Conservation (phyloP, 2,329 filamentous ascomycete species). For the Chaetomiaceae sp. region DNA sequence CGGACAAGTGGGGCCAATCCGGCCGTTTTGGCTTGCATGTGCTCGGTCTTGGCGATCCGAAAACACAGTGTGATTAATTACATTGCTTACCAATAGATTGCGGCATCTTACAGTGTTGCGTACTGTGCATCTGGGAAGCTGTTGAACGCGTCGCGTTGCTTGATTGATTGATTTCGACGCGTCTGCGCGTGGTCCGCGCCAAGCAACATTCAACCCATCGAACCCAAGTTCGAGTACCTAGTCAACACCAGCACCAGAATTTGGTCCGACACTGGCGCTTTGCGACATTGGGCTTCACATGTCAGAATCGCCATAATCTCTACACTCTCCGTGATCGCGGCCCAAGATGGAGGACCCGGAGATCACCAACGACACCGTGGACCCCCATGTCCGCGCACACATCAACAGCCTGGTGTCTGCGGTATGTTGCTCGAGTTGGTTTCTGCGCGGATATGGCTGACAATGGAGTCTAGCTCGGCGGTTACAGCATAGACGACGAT, state of each 20-base stretch:
- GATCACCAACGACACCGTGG: constrained; percentile 59
- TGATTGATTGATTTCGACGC: constrained; percentile 19
- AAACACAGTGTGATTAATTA: not conserved
- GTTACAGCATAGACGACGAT: constrained; percentile 72
- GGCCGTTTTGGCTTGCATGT: not conserved
- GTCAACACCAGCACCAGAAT: not conserved
- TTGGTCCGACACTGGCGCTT: too few species aligned
- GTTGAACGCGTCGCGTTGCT: constrained; percentile 7
- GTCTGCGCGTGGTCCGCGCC: constrained; percentile 3
- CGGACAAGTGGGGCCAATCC: not conserved
- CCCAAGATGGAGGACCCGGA: constrained; percentile 52
- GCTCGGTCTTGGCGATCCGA: not conserved
- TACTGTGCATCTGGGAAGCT: not conserved
- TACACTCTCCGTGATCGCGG: not conserved
- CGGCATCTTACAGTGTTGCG: not conserved
- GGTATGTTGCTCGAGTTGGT: constrained; percentile 49
- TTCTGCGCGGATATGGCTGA: constrained; percentile 11
- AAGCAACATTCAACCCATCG: constrained; percentile 4
- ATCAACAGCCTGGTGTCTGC: constrained; percentile 92
- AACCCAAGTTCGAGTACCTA: not conserved
- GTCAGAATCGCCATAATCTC: not conserved
- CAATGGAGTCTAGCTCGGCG: constrained; percentile 65
- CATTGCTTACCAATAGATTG: too few species aligned
- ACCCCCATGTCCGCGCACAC: constrained; percentile 89
- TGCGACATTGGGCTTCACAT: constrained; percentile 13